phyloP scores from a whole-genome alignment of 768 basidiomycete genomes.

The Russula sp. region DNA sequence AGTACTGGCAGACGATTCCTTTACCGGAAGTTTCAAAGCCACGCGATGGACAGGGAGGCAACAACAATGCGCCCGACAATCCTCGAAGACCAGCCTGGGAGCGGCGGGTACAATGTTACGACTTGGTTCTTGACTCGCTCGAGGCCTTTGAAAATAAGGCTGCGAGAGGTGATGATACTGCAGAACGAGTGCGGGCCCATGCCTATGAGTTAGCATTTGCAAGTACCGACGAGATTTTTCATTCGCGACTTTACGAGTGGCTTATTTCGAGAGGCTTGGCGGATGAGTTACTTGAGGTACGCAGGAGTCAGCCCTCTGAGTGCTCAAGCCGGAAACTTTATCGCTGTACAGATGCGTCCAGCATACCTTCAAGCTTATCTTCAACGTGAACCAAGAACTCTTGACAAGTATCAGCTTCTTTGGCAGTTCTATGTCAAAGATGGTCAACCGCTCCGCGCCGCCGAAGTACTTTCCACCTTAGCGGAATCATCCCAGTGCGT shows the following conservation, averaged over 20 bases:
- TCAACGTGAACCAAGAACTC: constrained; percentile 67
- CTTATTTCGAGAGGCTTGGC: constrained; percentile 69
- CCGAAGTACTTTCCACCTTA: constrained; percentile 72
- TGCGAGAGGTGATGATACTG: constrained; percentile 36
- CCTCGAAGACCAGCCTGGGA: constrained; percentile 51
- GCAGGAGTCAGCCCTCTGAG: constrained; percentile 22
- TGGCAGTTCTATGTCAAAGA: constrained; percentile 98
- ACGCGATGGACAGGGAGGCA: neutral
- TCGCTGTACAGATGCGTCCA: constrained; percentile 59
- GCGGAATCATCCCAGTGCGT: constrained; percentile 82
- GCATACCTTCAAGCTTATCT: constrained; percentile 86
- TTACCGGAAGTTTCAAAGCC: neutral
- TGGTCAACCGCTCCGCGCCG: constrained; percentile 79
- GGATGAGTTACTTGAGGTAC: constrained; percentile 85
- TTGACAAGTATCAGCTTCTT: constrained; percentile 78
- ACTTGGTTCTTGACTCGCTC: constrained; percentile 75
- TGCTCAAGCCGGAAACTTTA: neutral
- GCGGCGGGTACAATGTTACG: constrained; percentile 67
- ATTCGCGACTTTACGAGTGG: constrained; percentile 94
- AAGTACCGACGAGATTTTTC: constrained; percentile 87
- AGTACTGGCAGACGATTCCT: constrained; percentile 59
- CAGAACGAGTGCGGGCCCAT: constrained; percentile 68
- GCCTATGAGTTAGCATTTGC: constrained; percentile 84
- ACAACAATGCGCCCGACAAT: constrained; percentile 24
- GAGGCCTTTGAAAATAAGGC: constrained; percentile 63